Evolutionary conservation across 352 stramenopile genomes (phyloP).

Genomic region (Phytophthora pisi): DNA sequence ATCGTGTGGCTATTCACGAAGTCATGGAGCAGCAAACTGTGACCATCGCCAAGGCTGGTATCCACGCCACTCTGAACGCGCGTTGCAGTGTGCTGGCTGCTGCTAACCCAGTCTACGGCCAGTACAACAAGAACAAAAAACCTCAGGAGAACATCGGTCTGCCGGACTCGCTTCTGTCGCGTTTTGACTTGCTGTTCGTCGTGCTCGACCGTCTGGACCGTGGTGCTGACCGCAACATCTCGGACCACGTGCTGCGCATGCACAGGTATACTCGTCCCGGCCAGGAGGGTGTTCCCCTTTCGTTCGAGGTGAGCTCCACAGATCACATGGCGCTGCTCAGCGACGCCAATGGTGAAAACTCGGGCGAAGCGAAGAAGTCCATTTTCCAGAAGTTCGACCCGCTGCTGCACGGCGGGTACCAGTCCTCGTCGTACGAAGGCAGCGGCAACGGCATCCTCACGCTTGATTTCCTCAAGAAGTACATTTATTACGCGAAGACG

Average conservation of each 20-base stretch:
- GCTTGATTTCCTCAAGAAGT: conserved; percentile 98
- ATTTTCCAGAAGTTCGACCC: conserved; percentile 93
- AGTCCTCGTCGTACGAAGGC: conserved; percentile 53
- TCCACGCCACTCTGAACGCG: conserved; percentile 99
- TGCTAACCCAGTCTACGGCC: conserved; percentile 99
- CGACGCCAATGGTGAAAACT: conserved; percentile 65
- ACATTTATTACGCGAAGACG: conserved; percentile 99
- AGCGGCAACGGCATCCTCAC: conserved; percentile 89
- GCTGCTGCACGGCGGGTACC: conserved; percentile 80
- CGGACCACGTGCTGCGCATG: conserved; percentile 97
- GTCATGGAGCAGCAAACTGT: conserved; percentile 99
- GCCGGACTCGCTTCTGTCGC: conserved; percentile 98
- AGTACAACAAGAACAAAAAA: conserved; percentile 98
- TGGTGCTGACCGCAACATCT: conserved; percentile 94
- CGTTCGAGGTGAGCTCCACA: conserved; percentile 82
- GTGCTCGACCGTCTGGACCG: conserved; percentile 98
- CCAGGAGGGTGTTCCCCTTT: conserved; percentile 90
- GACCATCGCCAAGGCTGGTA: conserved; percentile 99
- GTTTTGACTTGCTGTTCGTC: conserved; percentile 99
- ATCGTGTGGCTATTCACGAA: conserved; percentile 99
- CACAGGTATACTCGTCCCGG: conserved; percentile 93
- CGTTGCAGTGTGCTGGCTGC: conserved; percentile 98
- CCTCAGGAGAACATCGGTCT: conserved; percentile 99
- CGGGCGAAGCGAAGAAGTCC: conserved; percentile 71
- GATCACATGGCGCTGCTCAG: conserved; percentile 76